phyloP scores from a whole-genome alignment of 164 flowering plant species.

The grape (Vitis vinifera) region ASM3070453v1 NC_081805.1:10593501-10594000 shows the following conservation, averaged over 20 bases:
- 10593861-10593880: constrained; percentile 63
- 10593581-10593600: constrained; percentile 83
- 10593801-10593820: constrained; percentile 80
- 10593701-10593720: constrained; percentile 88
- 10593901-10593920: constrained; percentile 69
- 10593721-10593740: constrained; percentile 80
- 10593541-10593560: constrained; percentile 71
- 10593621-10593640: constrained; percentile 34
- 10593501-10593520: constrained; percentile 92
- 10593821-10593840: constrained; percentile 70
- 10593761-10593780: constrained; percentile 54
- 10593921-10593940: constrained; percentile 3
- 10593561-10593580: constrained; percentile 86
- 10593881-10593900: constrained; percentile 46
- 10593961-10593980: no score
- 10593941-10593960: background rate
- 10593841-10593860: constrained; percentile 79
- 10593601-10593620: constrained; percentile 57
- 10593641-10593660: constrained; percentile 46
- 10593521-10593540: constrained; percentile 84
- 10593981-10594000: no score
- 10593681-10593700: constrained; percentile 81
- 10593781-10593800: constrained; percentile 74
- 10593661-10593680: constrained; percentile 89
- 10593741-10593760: constrained; percentile 79